Percentiles rank a stretch among this genome's conserved stretches.
These are phyloP conservation scores for Blastocystis hominis DNA, from an alignment of 352 stramenopile species.

Conservation along the genomic window DNA sequence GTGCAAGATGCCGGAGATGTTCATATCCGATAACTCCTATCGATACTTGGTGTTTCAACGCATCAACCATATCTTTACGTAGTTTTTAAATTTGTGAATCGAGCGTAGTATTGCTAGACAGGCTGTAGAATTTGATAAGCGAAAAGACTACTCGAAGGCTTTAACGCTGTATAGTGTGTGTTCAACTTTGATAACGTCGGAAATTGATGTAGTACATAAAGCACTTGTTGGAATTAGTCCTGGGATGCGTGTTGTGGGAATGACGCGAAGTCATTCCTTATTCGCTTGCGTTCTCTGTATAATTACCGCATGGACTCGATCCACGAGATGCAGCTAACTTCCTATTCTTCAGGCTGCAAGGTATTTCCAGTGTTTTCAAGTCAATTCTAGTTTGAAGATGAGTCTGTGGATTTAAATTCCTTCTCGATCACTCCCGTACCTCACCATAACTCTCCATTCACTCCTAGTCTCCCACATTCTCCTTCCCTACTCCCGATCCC, in stretches of 20 bases:
- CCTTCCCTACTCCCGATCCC: neutral
- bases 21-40: conserved; percentile 7
- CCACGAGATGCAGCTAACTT: neutral
- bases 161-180: conserved; percentile 19
- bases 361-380: neutral
- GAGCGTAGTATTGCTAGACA: conserved; percentile 2
- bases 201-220: neutral
- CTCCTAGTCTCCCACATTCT: neutral
- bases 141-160: neutral
- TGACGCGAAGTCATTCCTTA: neutral
- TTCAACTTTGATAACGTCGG: conserved; percentile 5
- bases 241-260: conserved; percentile 21
- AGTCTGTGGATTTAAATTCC: neutral
- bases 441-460: neutral
- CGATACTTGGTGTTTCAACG: conserved; percentile 11
- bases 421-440: neutral
- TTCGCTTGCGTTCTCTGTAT: conserved; percentile 12
- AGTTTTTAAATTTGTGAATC: neutral
- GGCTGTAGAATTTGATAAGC: conserved; percentile 3
- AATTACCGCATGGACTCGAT: conserved; percentile 15
- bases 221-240: neutral
- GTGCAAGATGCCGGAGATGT: neutral
- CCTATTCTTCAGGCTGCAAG: neutral
- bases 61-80: conserved; percentile 30
- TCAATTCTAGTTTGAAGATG: neutral